phyloP scores from a whole-genome alignment of 495 filamentous ascomycete species.

The Annulohypoxylon maeteangense region DNA sequence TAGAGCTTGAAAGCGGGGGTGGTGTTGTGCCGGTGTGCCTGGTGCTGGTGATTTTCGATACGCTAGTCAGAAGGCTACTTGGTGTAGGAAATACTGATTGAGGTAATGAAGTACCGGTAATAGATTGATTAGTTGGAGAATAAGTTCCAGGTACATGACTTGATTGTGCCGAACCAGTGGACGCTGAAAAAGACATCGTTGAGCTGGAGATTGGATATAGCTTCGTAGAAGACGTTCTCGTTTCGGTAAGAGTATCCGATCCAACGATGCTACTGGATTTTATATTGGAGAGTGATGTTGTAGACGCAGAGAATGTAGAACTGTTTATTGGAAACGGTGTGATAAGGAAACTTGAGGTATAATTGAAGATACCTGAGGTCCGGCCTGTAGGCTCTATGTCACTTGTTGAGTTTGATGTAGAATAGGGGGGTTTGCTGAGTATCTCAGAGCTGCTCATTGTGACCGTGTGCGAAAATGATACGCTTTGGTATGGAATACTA shows the following conservation, averaged over 20 bases:
- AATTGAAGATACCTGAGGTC: conserved; percentile 9
- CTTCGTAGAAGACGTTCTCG: conserved; percentile 13
- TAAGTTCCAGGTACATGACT: background rate
- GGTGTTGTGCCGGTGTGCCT: background rate
- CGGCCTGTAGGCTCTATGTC: conserved; percentile 7
- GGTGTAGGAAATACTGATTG: background rate
- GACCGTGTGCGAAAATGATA: background rate
- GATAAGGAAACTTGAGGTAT: conserved; percentile 15
- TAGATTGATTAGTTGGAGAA: conserved; percentile 2
- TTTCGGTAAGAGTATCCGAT: conserved; percentile 35
- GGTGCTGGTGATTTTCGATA: conserved; percentile 5
- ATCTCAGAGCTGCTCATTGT: conserved; percentile 2
- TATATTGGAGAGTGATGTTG: conserved; percentile 28
- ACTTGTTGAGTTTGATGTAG: conserved; percentile 26
- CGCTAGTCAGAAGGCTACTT: background rate
- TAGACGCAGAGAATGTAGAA: conserved; percentile 22
- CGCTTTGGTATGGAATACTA: conserved; percentile 2
- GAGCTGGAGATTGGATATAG: conserved; percentile 32
- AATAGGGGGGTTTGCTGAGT: conserved; percentile 15
- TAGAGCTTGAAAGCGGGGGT: background rate
- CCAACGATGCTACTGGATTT: conserved; percentile 32
- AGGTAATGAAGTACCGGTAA: background rate
- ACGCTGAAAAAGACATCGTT: conserved; percentile 2
- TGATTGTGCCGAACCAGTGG: conserved; percentile 9
- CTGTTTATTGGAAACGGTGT: conserved; percentile 18